Evolutionary conservation across 352 stramenopile genomes (phyloP).

Genomic region (Globisporangium recalcitrans): DNA sequence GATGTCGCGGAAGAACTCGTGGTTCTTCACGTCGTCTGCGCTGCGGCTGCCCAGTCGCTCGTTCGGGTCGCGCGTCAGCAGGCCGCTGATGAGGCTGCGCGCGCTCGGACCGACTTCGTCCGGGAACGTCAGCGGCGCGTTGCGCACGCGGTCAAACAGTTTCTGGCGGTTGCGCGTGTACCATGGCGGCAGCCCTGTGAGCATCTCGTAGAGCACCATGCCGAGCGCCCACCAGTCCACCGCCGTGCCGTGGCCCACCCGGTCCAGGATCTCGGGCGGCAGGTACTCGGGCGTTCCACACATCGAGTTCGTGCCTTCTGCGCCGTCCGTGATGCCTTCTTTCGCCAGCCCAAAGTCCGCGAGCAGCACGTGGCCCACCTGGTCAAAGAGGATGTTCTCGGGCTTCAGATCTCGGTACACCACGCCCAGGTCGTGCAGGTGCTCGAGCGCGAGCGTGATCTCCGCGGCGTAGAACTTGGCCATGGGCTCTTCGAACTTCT

Average conservation of each 20-base stretch:
- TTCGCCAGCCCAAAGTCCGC: constrained; percentile 88
- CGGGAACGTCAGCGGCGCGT: constrained; percentile 85
- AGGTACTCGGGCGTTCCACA: constrained; percentile 92
- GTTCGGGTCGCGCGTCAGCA: constrained; percentile 79
- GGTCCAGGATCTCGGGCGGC: constrained; percentile 88
- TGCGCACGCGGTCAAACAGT: constrained; percentile 88
- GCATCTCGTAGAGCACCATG: constrained; percentile 93
- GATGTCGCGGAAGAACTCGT: constrained; percentile 79
- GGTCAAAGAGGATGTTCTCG: constrained; percentile 86
- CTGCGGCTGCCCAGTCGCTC: constrained; percentile 71
- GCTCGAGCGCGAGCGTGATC: constrained; percentile 84
- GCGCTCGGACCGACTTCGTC: constrained; percentile 71
- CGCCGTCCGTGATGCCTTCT: constrained; percentile 78
- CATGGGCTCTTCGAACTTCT: constrained; percentile 86
- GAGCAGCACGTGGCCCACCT: constrained; percentile 65
- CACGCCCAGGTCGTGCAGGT: constrained; percentile 86
- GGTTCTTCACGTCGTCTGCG: constrained; percentile 81
- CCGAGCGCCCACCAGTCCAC: constrained; percentile 92
- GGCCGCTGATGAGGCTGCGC: constrained; percentile 72
- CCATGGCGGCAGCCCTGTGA: constrained; percentile 89
- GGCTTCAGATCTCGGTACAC: constrained; percentile 88
- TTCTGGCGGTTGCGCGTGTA: constrained; percentile 92
- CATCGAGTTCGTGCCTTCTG: constrained; percentile 85
- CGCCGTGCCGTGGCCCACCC: constrained; percentile 84
- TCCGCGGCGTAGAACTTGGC: constrained; percentile 90